Evolutionary conservation across 129 eudicot genomes (phyloP).

Genomic region (Ambrosia trifida): DNA sequence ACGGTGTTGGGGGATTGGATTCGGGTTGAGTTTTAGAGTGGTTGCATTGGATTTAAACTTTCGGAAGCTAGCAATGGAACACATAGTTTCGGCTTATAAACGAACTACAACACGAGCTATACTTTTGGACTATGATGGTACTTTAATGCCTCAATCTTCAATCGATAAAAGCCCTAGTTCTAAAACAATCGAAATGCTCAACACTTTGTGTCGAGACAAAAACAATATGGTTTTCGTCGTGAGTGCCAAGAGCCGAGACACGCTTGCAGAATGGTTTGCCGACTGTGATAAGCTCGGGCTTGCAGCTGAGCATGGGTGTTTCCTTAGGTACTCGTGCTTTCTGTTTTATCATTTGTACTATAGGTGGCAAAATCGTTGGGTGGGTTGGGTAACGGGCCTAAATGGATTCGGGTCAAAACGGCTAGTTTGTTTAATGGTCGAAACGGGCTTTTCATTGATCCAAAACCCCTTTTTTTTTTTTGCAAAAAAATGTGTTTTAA

Average conservation of each 20-base stretch:
- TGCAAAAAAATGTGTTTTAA: too few relatives aligned
- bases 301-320: conserved; percentile 87
- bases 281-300: conserved; percentile 73
- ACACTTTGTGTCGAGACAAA: conserved; percentile 58
- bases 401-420: background rate
- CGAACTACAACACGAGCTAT: conserved; percentile 67
- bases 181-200: conserved; percentile 54
- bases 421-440: background rate
- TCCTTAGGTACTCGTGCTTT: conserved; percentile 48
- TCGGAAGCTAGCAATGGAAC: conserved; percentile 73
- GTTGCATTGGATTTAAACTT: conserved; percentile 79
- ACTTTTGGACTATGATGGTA: conserved; percentile 81
- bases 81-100: conserved; percentile 74
- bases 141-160: conserved; percentile 70
- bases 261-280: conserved; percentile 67
- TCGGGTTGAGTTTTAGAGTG: conserved; percentile 80
- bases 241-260: conserved; percentile 61
- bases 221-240: conserved; percentile 76
- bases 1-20: conserved; percentile 90
- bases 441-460: background rate
- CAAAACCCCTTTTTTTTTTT: background rate
- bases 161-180: conserved; percentile 69
- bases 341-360: conserved; percentile 4
- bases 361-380: background rate
- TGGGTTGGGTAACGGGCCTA: background rate